A percentile compares a stretch with the other conserved stretches of the same genome.
These are phyloP conservation scores for Penicillium samsonianum DNA, from an alignment of 495 filamentous ascomycete species.

Conservation along the genomic window DNA sequence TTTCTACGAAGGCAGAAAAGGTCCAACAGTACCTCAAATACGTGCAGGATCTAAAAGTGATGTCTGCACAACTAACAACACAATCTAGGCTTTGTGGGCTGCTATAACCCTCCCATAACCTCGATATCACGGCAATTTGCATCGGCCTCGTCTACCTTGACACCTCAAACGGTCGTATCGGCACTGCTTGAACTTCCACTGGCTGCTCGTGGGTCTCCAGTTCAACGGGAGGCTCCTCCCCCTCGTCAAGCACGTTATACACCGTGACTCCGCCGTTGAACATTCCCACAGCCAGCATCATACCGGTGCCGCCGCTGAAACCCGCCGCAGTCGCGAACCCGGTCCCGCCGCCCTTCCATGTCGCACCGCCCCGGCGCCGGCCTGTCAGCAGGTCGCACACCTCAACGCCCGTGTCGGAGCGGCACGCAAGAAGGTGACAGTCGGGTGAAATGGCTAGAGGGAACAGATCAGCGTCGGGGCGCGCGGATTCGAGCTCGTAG, in stretches of 20 bases:
- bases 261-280: not conserved
- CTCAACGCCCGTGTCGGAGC: not conserved
- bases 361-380: not conserved
- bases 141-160: not conserved
- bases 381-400: not conserved
- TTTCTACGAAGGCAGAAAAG: not conserved
- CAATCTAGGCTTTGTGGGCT: not conserved
- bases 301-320: not conserved
- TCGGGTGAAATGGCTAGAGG: not conserved
- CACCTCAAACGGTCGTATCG: not conserved
- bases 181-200: not conserved
- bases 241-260: not conserved
- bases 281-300: not conserved
- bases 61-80: not conserved
- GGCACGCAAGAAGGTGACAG: not conserved
- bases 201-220: not conserved
- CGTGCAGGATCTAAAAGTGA: not conserved
- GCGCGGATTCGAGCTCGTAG: not conserved
- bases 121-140: not conserved
- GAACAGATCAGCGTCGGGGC: not conserved
- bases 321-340: not conserved
- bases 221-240: not conserved
- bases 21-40: not conserved
- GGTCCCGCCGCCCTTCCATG: not conserved
- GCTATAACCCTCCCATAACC: not conserved